Percentiles rank a stretch among this genome's conserved stretches.
phyloP scores from a whole-genome alignment of 2,329 filamentous ascomycete genomes.

The Hypomyces rosellus region DNA sequence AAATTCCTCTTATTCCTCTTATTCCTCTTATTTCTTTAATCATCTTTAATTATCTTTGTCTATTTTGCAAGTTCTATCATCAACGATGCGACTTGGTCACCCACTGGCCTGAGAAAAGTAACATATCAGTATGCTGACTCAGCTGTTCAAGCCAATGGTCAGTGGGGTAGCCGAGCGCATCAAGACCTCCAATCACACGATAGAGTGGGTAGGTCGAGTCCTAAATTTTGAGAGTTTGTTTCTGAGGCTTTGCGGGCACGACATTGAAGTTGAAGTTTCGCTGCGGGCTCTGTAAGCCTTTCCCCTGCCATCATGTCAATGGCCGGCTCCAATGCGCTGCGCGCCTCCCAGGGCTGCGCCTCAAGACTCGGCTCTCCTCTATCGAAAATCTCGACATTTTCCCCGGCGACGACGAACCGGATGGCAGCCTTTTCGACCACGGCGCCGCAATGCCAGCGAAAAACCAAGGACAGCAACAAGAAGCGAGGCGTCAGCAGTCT shows the following conservation, averaged over 20 bases:
- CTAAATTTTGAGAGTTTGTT: not conserved
- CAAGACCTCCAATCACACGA: not conserved
- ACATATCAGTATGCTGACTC: not conserved
- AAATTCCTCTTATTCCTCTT: too few species aligned
- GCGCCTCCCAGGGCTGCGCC: slow-evolving; percentile 22
- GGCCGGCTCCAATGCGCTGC: slow-evolving; percentile 22
- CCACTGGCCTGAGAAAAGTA: too few species aligned
- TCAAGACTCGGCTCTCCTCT: slow-evolving; percentile 8
- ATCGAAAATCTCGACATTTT: slow-evolving; percentile 2
- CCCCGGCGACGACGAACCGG: slow-evolving; percentile 12
- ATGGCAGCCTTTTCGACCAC: slow-evolving; percentile 48
- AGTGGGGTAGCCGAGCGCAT: not conserved
- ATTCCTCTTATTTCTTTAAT: too few species aligned
- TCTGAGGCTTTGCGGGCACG: not conserved
- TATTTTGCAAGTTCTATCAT: too few species aligned
- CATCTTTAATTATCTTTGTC: too few species aligned
- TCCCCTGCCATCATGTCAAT: slow-evolving; percentile 16
- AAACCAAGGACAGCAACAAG: slow-evolving; percentile 66
- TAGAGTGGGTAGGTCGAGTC: slow-evolving; percentile 2
- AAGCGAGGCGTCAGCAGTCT: slow-evolving; percentile 76
- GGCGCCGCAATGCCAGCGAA: slow-evolving; percentile 41
- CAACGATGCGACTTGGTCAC: too few species aligned
- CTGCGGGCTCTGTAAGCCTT: too few species aligned
- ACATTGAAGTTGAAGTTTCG: not conserved
- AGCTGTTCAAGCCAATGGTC: not conserved